Evolutionary conservation across 2,329 filamentous ascomycete genomes (phyloP).

Genomic region (Xylaria multiplex): DNA sequence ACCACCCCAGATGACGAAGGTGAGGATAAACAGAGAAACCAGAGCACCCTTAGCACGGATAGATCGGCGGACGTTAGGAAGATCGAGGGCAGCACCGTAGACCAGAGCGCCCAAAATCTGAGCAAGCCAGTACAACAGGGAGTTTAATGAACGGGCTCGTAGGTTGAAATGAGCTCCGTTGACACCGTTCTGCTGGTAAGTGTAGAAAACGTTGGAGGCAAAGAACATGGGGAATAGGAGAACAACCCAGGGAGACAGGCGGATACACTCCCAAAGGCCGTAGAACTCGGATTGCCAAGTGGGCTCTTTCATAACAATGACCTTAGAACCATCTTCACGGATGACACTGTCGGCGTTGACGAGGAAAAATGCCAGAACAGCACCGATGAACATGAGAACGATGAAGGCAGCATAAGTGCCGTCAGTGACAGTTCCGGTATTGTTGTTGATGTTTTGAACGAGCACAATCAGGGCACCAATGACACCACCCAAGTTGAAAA

Average conservation of each 20-base stretch:
- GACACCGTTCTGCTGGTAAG: slow-evolving; percentile 79
- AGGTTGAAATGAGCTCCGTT: slow-evolving; percentile 76
- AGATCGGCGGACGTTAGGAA: slow-evolving; percentile 64
- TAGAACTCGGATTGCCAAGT: slow-evolving; percentile 77
- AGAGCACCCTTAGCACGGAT: slow-evolving; percentile 71
- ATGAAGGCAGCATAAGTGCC: slow-evolving; percentile 82
- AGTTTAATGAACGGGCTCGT: slow-evolving; percentile 76
- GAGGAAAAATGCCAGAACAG: slow-evolving; percentile 68
- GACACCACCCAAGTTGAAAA: slow-evolving; percentile 92
- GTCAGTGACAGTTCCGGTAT: slow-evolving; percentile 62
- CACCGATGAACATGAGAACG: slow-evolving; percentile 74
- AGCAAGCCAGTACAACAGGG: slow-evolving; percentile 74
- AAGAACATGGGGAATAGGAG: slow-evolving; percentile 82
- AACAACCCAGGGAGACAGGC: slow-evolving; percentile 72
- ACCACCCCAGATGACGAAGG: slow-evolving; percentile 77
- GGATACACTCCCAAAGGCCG: slow-evolving; percentile 73
- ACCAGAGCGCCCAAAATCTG: slow-evolving; percentile 77
- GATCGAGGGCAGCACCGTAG: slow-evolving; percentile 73
- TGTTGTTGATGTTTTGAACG: slow-evolving; percentile 74
- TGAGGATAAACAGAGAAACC: slow-evolving; percentile 68
- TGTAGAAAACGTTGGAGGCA: slow-evolving; percentile 82
- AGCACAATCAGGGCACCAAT: slow-evolving; percentile 84
- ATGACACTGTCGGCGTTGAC: slow-evolving; percentile 73
- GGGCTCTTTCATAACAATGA: slow-evolving; percentile 81
- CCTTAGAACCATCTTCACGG: slow-evolving; percentile 74